Percentiles rank a stretch among this genome's conserved stretches.
Evolutionary conservation across 1,139 yeast species (phyloP).

Genomic region (Kluyveromyces marxianus): DNA sequence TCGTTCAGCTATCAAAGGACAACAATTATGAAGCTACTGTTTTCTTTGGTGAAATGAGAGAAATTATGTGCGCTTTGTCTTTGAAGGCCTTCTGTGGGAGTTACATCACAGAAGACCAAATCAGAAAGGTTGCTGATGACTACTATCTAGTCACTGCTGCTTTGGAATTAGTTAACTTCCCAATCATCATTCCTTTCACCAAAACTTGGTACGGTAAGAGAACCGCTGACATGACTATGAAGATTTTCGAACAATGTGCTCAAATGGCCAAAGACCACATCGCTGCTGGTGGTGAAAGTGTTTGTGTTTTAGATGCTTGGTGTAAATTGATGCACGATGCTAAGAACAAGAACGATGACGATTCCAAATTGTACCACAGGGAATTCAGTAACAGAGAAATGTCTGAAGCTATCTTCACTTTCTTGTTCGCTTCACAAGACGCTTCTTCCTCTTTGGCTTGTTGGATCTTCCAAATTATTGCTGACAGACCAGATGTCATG

Average conservation of each 20-base stretch:
- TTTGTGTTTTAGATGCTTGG: slow-evolving; percentile 96
- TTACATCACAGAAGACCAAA: slow-evolving; percentile 85
- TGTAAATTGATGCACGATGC: slow-evolving; percentile 76
- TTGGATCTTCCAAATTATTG: slow-evolving; percentile 93
- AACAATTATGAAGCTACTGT: slow-evolving; percentile 47
- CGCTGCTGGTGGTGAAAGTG: slow-evolving; percentile 68
- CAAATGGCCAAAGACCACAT: slow-evolving; percentile 75
- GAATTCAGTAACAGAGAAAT: slow-evolving; percentile 86
- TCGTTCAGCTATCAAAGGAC: slow-evolving; percentile 48
- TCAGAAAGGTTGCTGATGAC: slow-evolving; percentile 80
- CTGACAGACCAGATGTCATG: slow-evolving; percentile 89
- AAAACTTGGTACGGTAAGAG: slow-evolving; percentile 96
- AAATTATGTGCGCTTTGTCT: slow-evolving; percentile 88
- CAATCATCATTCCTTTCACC: slow-evolving; percentile 89
- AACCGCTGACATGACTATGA: slow-evolving; percentile 91
- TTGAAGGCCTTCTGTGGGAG: slow-evolving; percentile 93
- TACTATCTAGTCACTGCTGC: slow-evolving; percentile 91
- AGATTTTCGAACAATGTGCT: slow-evolving; percentile 81
- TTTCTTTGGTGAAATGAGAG: slow-evolving; percentile 91
- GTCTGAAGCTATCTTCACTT: slow-evolving; percentile 92
- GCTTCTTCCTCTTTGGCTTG: slow-evolving; percentile 97
- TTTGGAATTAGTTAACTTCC: slow-evolving; percentile 92
- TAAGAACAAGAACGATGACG: slow-evolving; percentile 41
- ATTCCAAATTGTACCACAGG: slow-evolving; percentile 55
- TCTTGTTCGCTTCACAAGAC: slow-evolving; percentile 94